These are phyloP conservation scores for Calonectria hawksworthii DNA, from an alignment of 2,329 filamentous ascomycete genomes.

Conservation along the genomic window DNA sequence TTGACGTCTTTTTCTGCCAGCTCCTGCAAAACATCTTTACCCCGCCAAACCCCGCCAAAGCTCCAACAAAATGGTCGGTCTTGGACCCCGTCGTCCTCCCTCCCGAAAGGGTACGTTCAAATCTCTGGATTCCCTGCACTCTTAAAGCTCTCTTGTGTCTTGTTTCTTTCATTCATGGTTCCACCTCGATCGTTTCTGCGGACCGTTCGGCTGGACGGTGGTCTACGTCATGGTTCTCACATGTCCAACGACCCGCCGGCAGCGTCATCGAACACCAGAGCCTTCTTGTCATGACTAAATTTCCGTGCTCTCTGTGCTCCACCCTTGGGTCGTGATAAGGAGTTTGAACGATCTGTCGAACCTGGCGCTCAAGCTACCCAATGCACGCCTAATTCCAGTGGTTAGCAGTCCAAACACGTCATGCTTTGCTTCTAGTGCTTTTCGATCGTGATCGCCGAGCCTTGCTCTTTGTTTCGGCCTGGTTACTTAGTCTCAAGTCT, in stretches of 20 bases:
- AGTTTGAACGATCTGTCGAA: background rate
- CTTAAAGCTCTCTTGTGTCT: slow-evolving; percentile 15
- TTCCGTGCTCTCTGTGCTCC: background rate
- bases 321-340: slow-evolving; percentile 10
- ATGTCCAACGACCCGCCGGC: background rate
- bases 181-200: background rate
- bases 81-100: slow-evolving; percentile 65
- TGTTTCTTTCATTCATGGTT: background rate
- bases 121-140: background rate
- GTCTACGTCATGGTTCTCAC: slow-evolving; percentile 11
- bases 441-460: background rate
- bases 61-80: slow-evolving; percentile 62
- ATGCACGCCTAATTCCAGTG: background rate
- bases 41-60: slow-evolving; percentile 55
- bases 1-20: slow-evolving; percentile 12
- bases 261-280: background rate
- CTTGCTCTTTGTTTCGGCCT: background rate
- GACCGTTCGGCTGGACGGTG: background rate
- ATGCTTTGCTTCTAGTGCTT: slow-evolving; percentile 9
- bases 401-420: slow-evolving; percentile 7
- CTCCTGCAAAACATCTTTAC: slow-evolving; percentile 43
- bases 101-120: slow-evolving; percentile 75
- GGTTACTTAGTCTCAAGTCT: background rate
- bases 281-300: slow-evolving; percentile 1
- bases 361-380: background rate